These are phyloP conservation scores for Aspergillus sp. DNA, from an alignment of 2,329 filamentous ascomycete genomes.

Conservation along the genomic window DNA sequence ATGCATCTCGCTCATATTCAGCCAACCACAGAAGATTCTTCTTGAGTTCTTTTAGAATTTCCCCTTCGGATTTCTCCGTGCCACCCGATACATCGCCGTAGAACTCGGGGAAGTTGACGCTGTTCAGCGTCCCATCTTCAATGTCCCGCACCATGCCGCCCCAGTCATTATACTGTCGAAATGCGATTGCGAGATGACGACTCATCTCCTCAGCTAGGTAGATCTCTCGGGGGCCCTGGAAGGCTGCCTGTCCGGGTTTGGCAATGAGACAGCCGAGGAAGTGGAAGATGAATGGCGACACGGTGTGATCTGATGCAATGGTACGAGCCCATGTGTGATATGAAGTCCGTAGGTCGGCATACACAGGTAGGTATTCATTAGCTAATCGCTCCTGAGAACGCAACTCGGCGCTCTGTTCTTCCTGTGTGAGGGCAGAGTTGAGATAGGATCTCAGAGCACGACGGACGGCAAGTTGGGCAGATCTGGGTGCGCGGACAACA, in stretches of 20 bases:
- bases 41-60: not conserved
- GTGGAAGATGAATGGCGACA: constrained; percentile 16
- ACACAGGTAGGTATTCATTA: no score
- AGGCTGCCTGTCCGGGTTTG: not conserved
- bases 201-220: constrained; percentile 14
- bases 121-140: constrained; percentile 1
- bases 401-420: constrained; percentile 6
- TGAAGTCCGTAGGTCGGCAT: no score
- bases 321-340: constrained; percentile 15
- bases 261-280: constrained; percentile 16
- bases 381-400: no score
- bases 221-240: constrained; percentile 1
- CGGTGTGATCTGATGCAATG: constrained; percentile 13
- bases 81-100: not conserved
- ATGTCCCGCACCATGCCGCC: constrained; percentile 19
- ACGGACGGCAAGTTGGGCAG: not conserved
- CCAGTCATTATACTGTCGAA: constrained; percentile 24
- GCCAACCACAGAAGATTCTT: not conserved
- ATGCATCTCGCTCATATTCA: constrained; percentile 1
- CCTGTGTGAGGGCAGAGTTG: constrained; percentile 6
- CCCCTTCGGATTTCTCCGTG: not conserved
- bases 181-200: constrained; percentile 18
- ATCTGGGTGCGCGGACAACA: not conserved
- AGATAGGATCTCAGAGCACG: constrained; percentile 6
- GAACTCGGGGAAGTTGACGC: constrained; percentile 3